Conservation (phyloP, 2,329 filamentous ascomycete genomes). For the Amauroascus niger region DNA sequence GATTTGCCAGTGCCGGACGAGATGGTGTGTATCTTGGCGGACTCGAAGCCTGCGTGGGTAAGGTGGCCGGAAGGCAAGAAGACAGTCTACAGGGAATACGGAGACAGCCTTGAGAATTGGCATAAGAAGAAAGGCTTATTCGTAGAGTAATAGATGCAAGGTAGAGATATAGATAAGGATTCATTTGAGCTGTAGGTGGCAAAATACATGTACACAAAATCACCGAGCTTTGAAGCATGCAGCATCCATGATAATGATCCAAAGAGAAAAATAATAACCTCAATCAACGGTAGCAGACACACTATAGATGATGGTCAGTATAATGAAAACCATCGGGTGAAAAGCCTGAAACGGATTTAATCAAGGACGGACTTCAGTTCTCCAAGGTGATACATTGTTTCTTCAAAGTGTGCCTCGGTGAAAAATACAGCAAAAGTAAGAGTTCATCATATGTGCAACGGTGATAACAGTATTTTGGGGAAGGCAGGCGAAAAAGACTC, state of each 20-base stretch:
- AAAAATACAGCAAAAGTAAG: conserved; percentile 55
- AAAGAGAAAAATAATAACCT: background rate
- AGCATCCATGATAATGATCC: background rate
- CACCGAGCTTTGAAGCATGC: too few relatives aligned
- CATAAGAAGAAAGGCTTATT: conserved; percentile 37
- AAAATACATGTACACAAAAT: background rate
- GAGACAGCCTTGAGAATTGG: conserved; percentile 38
- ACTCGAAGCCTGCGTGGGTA: conserved; percentile 40
- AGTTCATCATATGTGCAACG: conserved; percentile 44
- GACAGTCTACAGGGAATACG: conserved; percentile 33
- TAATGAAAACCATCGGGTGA: background rate
- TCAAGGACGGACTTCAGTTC: conserved; percentile 43
- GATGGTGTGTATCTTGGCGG: conserved; percentile 40
- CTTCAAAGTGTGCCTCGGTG: conserved; percentile 51
- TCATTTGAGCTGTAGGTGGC: background rate
- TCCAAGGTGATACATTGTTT: conserved; percentile 55
- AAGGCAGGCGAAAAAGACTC: conserved; percentile 10
- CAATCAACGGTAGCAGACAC: background rate
- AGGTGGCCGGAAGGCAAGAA: conserved; percentile 43
- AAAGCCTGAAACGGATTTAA: background rate
- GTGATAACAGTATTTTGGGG: background rate
- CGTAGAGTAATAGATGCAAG: conserved; percentile 20
- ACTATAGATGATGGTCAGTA: background rate
- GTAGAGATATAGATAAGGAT: background rate
- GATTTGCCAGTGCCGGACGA: conserved; percentile 37